Conservation (phyloP, 2,329 filamentous ascomycete species). For the Exophiala calicioides region DNA sequence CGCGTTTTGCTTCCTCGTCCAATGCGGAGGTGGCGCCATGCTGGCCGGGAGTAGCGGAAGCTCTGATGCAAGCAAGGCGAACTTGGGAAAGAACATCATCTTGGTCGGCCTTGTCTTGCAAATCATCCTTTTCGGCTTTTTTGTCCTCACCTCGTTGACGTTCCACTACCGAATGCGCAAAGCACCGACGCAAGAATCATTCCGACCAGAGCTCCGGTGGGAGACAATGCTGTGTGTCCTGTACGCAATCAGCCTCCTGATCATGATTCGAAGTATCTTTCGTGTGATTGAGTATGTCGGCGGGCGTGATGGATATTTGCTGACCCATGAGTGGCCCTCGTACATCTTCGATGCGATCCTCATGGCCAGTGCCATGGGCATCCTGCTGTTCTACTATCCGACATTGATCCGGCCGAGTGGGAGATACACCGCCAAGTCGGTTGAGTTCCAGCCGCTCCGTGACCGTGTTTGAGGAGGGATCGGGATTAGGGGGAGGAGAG, state of each 20-base stretch:
- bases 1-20: no score
- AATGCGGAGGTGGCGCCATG: no score
- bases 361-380: no score
- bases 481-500: no score
- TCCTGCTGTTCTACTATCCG: no score
- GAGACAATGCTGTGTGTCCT: slow-evolving; percentile 38
- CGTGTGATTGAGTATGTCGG: slow-evolving; percentile 36
- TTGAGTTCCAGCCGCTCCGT: no score
- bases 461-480: no score
- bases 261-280: slow-evolving; percentile 34
- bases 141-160: slow-evolving; percentile 49
- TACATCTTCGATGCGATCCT: slow-evolving; percentile 37
- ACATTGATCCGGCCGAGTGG: no score
- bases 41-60: no score
- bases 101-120: slow-evolving; percentile 59
- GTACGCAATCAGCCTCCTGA: slow-evolving; percentile 31
- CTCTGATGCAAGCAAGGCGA: no score
- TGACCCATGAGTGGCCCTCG: slow-evolving; percentile 35
- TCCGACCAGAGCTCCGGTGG: slow-evolving; percentile 35
- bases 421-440: no score
- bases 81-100: slow-evolving; percentile 37
- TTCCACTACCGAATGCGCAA: slow-evolving; percentile 51
- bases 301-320: slow-evolving; percentile 34
- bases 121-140: slow-evolving; percentile 59
- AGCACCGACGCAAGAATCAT: slow-evolving; percentile 35